phyloP scores from a whole-genome alignment of 805 yeast species.

The Nakazawaea peltata region DNA sequence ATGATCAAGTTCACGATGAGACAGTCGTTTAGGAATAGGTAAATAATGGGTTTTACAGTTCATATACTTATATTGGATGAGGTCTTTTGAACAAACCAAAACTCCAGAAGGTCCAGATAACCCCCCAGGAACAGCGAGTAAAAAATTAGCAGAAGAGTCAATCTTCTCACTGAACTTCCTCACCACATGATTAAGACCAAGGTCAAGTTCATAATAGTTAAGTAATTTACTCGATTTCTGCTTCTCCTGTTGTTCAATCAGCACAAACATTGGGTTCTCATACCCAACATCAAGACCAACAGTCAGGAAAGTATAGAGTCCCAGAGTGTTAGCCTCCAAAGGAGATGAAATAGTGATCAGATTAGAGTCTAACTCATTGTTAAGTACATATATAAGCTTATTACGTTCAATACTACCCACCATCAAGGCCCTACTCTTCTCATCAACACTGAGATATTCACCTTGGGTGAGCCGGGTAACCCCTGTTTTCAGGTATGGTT shows the following conservation, averaged over 20 bases:
- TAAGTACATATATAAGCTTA: slow-evolving; percentile 62
- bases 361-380: slow-evolving; percentile 36
- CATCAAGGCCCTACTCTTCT: slow-evolving; percentile 61
- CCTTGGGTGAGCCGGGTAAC: slow-evolving; percentile 73
- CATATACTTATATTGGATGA: slow-evolving; percentile 42
- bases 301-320: slow-evolving; percentile 41
- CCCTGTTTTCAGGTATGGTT: slow-evolving; percentile 69
- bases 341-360: slow-evolving; percentile 58
- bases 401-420: slow-evolving; percentile 66
- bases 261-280: slow-evolving; percentile 81
- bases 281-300: slow-evolving; percentile 66
- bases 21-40: slow-evolving; percentile 47
- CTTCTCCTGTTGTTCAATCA: slow-evolving; percentile 56
- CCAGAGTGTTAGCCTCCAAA: slow-evolving; percentile 51
- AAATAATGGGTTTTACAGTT: slow-evolving; percentile 27
- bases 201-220: slow-evolving; percentile 73
- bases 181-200: slow-evolving; percentile 75
- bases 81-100: slow-evolving; percentile 51
- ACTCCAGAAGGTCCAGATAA: slow-evolving; percentile 67
- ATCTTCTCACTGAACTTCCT: slow-evolving; percentile 37
- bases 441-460: slow-evolving; percentile 60
- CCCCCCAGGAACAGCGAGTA: slow-evolving; percentile 68
- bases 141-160: slow-evolving; percentile 33
- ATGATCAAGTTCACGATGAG: slow-evolving; percentile 16
- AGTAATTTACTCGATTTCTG: slow-evolving; percentile 25